Percentiles rank a stretch among this genome's conserved stretches.
These are phyloP conservation scores for Botryosphaeria dothidea DNA, from an alignment of 2,329 filamentous ascomycete species.

Conservation along the genomic window DNA sequence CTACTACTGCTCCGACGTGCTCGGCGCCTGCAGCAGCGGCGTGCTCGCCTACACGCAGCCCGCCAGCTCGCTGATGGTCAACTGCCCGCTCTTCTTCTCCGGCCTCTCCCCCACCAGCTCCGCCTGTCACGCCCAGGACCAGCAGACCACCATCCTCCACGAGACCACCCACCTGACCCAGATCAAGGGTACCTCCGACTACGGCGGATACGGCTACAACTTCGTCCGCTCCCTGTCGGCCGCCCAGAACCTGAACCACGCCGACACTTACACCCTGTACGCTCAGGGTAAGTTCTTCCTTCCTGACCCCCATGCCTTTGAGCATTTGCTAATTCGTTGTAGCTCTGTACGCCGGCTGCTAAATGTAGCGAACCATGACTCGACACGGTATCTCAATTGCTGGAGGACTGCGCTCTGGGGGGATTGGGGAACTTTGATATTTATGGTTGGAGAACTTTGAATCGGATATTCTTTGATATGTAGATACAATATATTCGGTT, in stretches of 20 bases:
- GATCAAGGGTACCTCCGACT: slow-evolving; percentile 61
- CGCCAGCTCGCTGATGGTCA: slow-evolving; percentile 56
- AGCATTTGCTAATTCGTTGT: neutral
- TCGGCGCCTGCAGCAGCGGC: slow-evolving; percentile 51
- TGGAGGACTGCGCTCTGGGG: neutral
- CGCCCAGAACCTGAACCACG: slow-evolving; percentile 39
- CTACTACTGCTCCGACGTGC: slow-evolving; percentile 61
- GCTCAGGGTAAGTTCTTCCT: slow-evolving; percentile 45
- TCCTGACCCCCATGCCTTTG: too few species aligned
- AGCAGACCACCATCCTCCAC: slow-evolving; percentile 65
- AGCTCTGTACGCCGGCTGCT: slow-evolving; percentile 8
- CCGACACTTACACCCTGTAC: slow-evolving; percentile 61
- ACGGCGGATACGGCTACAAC: slow-evolving; percentile 52
- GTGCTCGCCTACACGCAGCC: slow-evolving; percentile 67
- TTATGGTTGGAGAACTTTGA: too few species aligned
- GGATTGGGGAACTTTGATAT: neutral
- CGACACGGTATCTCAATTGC: too few species aligned
- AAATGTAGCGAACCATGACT: neutral
- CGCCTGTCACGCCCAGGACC: slow-evolving; percentile 65
- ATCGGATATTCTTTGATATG: too few species aligned
- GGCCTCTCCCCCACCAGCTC: slow-evolving; percentile 51
- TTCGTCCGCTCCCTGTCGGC: slow-evolving; percentile 26
- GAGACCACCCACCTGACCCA: slow-evolving; percentile 64
- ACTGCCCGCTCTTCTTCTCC: slow-evolving; percentile 63
- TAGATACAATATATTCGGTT: too few species aligned